Conservation (phyloP, 768 basidiomycete genomes). For the Mycena sanguinolenta region DNA sequence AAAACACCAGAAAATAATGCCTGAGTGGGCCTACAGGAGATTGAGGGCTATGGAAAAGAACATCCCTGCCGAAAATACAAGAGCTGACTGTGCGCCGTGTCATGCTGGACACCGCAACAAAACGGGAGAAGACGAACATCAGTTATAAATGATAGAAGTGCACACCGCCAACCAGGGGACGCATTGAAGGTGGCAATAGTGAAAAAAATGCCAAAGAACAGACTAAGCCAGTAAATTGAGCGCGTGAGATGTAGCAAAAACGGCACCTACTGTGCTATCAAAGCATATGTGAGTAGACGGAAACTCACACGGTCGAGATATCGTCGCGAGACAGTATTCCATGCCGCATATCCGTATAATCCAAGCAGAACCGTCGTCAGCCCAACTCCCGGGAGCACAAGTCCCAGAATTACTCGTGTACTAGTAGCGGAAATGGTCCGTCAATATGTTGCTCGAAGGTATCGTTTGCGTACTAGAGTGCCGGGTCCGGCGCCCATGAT, state of each 20-base stretch:
- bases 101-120: background rate
- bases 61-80: conserved; percentile 20
- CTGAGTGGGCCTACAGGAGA: conserved; percentile 15
- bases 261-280: conserved; percentile 23
- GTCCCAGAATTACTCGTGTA: conserved; percentile 7
- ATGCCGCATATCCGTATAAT: conserved; percentile 8
- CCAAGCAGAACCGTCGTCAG: too few species aligned
- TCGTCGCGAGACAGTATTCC: conserved; percentile 13
- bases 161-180: conserved; percentile 6
- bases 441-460: background rate
- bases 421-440: conserved; percentile 3
- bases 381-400: background rate
- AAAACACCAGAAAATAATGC: background rate
- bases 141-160: background rate
- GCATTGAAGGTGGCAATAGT: background rate
- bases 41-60: conserved; percentile 24
- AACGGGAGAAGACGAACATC: background rate
- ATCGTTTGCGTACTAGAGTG: conserved; percentile 4
- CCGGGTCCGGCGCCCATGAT: background rate
- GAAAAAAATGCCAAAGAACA: conserved; percentile 12
- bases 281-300: conserved; percentile 21
- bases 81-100: background rate
- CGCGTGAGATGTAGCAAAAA: background rate
- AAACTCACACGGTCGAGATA: conserved; percentile 29
- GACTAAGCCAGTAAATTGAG: background rate